Evolutionary conservation across 1,139 yeast genomes (phyloP), one percentile per base, ranked within the genome.

Genomic region (Tardiomyces blankii): DNA sequence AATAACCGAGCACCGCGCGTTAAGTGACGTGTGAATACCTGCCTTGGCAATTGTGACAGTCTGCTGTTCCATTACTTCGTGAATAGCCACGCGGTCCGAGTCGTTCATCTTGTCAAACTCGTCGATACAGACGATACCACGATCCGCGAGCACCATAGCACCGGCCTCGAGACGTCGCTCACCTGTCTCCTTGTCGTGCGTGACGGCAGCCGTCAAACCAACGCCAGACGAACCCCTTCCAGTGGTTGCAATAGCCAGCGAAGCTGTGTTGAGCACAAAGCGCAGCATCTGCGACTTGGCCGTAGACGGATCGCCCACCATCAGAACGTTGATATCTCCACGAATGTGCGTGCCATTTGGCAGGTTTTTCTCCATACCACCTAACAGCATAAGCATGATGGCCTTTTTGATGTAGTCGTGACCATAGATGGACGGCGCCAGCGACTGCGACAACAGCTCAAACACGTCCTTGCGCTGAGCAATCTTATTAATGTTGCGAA

Each of bases 171-270:
- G 71, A 57, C 95, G 76, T 61, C 97, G 75, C 68, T 91, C 99
- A 45, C 98, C 98, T 1, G 98, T 91, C 65, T 91, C 98, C 59
- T 82, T 82, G 65, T 91, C 99, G 2, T 91, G 78, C 2, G 97
- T 89, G 3, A 91, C 99, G 0, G 99, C 98, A 13, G 99, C 99
- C 0, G 99, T 91, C 60, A 91, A 77, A 84, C 98, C 99, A 43
- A 93, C 99, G 65, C 98, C 99, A 0, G 98, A 89, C 14, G 97
- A 89, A 50, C 98, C 99, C 65, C 96, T 80, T 70, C 99, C 99
- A 1, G 99, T 93, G 1, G 99, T 93, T 25, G 98, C 96, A 57
- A 91, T 89, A 1, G 98, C 98, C 56, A 91, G 72, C 1, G 94
- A 74, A 0, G 98, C 98, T 0, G 97, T 91, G 63, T 91, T 91